These are phyloP conservation scores for Aspergillus egyptiacus DNA, from an alignment of 495 filamentous ascomycete species.

Conservation along the genomic window DNA sequence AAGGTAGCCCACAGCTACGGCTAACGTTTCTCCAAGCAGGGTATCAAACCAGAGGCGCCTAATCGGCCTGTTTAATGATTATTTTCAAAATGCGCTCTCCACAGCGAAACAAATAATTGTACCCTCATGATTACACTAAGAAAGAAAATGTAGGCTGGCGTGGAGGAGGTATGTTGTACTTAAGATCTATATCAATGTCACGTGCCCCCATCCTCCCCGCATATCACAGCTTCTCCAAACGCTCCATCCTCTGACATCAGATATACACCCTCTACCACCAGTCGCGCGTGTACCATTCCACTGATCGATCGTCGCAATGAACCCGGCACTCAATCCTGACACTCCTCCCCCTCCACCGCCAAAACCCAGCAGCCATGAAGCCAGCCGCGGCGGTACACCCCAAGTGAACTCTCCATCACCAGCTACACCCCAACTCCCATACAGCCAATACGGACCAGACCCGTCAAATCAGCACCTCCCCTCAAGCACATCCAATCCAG, in stretches of 20 bases:
- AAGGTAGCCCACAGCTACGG: no score
- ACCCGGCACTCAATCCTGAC: slow-evolving; percentile 37
- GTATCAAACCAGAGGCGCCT: no score
- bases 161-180: no score
- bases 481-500: slow-evolving; percentile 13
- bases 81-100: no score
- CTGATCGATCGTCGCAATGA: slow-evolving; percentile 15
- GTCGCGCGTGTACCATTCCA: slow-evolving; percentile 3
- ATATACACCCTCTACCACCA: slow-evolving; percentile 2
- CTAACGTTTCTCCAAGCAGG: no score
- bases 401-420: slow-evolving; percentile 32
- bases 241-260: background rate
- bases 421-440: slow-evolving; percentile 27
- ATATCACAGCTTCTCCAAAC: background rate
- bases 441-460: slow-evolving; percentile 22
- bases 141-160: background rate
- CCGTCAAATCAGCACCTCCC: slow-evolving; percentile 13
- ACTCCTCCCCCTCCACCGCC: slow-evolving; percentile 66
- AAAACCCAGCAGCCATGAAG: slow-evolving; percentile 63
- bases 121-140: background rate
- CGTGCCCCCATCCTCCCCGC: background rate
- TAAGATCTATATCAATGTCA: slow-evolving; percentile 1
- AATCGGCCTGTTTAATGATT: no score
- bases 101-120: no score
- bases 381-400: slow-evolving; percentile 61